Conservation (phyloP, 2,329 filamentous ascomycete species). For the Stemphylium vesicarium region DNA sequence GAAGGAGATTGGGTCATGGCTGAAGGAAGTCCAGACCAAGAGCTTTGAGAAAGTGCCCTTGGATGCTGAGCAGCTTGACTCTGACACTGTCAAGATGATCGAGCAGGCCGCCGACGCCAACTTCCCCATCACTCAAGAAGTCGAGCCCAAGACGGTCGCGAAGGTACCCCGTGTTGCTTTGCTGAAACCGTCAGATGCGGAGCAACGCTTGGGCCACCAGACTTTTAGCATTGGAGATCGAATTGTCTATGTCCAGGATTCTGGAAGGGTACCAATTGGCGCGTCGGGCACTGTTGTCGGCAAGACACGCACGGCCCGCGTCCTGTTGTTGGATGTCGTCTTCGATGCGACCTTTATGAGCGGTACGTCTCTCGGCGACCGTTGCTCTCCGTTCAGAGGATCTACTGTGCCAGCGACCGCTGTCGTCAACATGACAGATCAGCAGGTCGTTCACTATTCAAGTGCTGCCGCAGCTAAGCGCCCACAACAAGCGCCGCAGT, state of each 20-base stretch:
- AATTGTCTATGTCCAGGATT: slow-evolving; percentile 89
- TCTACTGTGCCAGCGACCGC: slow-evolving; percentile 88
- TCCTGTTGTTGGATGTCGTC: slow-evolving; percentile 84
- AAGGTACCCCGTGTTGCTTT: slow-evolving; percentile 86
- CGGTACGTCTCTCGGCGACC: slow-evolving; percentile 86
- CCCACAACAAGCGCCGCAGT: slow-evolving; percentile 55
- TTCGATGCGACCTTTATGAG: slow-evolving; percentile 98
- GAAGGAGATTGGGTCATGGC: slow-evolving; percentile 92
- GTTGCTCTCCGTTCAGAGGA: slow-evolving; percentile 91
- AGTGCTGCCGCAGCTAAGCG: slow-evolving; percentile 64
- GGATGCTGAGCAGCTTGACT: slow-evolving; percentile 95
- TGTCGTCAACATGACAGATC: slow-evolving; percentile 84
- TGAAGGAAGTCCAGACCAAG: slow-evolving; percentile 89
- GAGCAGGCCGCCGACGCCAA: slow-evolving; percentile 73
- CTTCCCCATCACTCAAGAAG: slow-evolving; percentile 37
- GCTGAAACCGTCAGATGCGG: slow-evolving; percentile 93
- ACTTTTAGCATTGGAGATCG: slow-evolving; percentile 85
- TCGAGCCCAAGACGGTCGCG: slow-evolving; percentile 71
- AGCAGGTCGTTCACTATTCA: slow-evolving; percentile 76
- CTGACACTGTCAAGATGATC: slow-evolving; percentile 81
- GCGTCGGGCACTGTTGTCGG: slow-evolving; percentile 93
- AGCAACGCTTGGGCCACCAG: slow-evolving; percentile 87
- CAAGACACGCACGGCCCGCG: slow-evolving; percentile 84
- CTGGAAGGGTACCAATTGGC: slow-evolving; percentile 93
- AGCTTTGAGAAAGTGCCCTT: slow-evolving; percentile 94